Base-by-base conservation (phyloP, 306 rosid species). In the Purshia tridentata region DNA sequence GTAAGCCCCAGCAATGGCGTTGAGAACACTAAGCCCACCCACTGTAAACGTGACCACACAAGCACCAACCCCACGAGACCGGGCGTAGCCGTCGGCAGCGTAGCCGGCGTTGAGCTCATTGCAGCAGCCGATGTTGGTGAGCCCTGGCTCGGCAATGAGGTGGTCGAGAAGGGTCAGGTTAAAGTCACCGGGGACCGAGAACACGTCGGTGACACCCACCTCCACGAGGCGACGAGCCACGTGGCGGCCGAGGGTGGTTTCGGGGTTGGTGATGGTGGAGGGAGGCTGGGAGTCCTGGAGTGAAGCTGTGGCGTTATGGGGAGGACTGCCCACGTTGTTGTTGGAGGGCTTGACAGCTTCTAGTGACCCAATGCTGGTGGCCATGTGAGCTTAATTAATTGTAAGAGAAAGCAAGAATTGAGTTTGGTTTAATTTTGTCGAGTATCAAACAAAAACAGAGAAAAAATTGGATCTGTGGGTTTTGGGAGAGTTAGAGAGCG, bases 71-170 rank as follows among this genome's bases (percentile, higher is more conserved):
- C 85, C 86, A 5, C 81, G 83, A 6, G 64, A 6, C 69, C 83
- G 42, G 14, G 86, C 85, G 3, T 80, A 85, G 1, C 86, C 89
- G 22, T 85, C 84, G 0, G 83, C 84, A 0, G 86, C 89, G n/a
- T 85, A 82, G 9, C 86, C 85, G 1, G 89, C 86, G 40, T 82
- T 85, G 74, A 85, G 89, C 72, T 82, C 89, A n/a, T 85, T 82
- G 75, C 86, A 82, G 59, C 85, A 85, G 0, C 86, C 86, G 19
- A 82, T 12, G 55, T 85, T 82, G 11, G 9, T 80, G 61, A 85
- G 86, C 23, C 77, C 72, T 0, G 86, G 83, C 65, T 85, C 86
- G 2, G 84, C 86, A 16, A 85, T 82, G 50, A 85, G 84, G 75
- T 79, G 83, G 29, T 82, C 84, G 3, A 85, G 83, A 8, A 85